Conservation (phyloP, 2,329 filamentous ascomycete species). For the Ophiostoma pallidulum region DNA sequence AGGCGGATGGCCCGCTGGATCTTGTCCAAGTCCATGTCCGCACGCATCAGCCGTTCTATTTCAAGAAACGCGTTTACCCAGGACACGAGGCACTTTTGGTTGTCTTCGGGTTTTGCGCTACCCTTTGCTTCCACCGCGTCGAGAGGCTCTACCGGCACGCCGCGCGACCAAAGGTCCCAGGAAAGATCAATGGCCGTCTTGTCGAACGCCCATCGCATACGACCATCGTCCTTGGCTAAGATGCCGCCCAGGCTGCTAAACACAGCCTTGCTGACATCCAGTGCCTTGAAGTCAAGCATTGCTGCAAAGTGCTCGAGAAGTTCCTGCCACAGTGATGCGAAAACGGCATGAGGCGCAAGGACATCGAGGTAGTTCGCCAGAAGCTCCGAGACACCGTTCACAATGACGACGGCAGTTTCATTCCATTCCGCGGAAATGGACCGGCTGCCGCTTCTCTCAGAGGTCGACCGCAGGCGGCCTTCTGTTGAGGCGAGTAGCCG, state of each 20-base stretch:
- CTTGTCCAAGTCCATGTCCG: constrained; percentile 50
- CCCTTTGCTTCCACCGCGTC: constrained; percentile 23
- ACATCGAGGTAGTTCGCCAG: constrained; percentile 68
- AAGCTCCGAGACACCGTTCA: constrained; percentile 63
- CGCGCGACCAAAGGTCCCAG: constrained; percentile 62
- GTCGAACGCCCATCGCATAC: constrained; percentile 34
- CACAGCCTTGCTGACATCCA: constrained; percentile 63
- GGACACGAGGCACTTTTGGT: constrained; percentile 76
- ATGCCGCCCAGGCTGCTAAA: constrained; percentile 60
- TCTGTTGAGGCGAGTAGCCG: constrained; percentile 65
- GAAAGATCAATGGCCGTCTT: constrained; percentile 48
- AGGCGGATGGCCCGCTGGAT: constrained; percentile 62
- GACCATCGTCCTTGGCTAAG: constrained; percentile 41
- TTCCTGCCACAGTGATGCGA: constrained; percentile 66
- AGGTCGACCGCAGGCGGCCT: constrained; percentile 36
- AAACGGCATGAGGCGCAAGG: constrained; percentile 55
- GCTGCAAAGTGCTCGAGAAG: constrained; percentile 60
- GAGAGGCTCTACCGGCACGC: constrained; percentile 43
- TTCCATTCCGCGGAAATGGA: constrained; percentile 52
- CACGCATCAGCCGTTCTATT: constrained; percentile 65
- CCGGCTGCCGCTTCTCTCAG: constrained; percentile 29
- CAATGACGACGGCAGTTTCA: constrained; percentile 64
- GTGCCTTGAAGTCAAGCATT: constrained; percentile 50
- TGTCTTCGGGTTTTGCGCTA: constrained; percentile 45
- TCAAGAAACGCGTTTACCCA: constrained; percentile 70